Percentiles rank a stretch among this genome's conserved stretches.
Conservation (phyloP, 768 basidiomycete species). For the Cyclocybe aegerita region DNA sequence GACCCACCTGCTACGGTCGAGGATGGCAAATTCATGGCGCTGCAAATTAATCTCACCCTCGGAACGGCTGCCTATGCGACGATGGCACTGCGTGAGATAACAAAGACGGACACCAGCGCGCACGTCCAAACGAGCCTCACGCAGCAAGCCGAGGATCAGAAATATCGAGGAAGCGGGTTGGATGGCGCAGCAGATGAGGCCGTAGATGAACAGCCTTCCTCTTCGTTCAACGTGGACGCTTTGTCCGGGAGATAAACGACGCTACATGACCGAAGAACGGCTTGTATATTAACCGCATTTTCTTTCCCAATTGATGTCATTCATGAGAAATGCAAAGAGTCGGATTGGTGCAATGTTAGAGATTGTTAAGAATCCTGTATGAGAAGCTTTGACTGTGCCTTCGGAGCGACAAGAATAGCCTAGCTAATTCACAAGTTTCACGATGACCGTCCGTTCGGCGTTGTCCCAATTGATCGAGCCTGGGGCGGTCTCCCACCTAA, state of each 20-base stretch:
- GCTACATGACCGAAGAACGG: not conserved
- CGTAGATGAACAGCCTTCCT: conserved; percentile 6
- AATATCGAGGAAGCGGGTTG: conserved; percentile 58
- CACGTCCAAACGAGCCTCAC: conserved; percentile 86
- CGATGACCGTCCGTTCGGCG: conserved; percentile 7
- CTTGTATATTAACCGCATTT: too few relatives aligned
- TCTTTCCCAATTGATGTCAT: too few relatives aligned
- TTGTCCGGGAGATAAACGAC: not conserved
- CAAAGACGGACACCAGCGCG: conserved; percentile 93
- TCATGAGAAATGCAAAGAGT: not conserved
- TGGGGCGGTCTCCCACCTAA: conserved; percentile 3
- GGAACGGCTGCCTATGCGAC: conserved; percentile 96
- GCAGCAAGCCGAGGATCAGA: conserved; percentile 77
- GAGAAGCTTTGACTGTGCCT: not conserved
- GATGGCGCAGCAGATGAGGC: conserved; percentile 30
- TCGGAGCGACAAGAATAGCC: conserved; percentile 2
- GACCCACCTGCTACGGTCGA: conserved; percentile 65
- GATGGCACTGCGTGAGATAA: conserved; percentile 94
- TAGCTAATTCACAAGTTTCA: conserved; percentile 17
- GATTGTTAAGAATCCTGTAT: too few relatives aligned
- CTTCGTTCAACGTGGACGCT: not conserved
- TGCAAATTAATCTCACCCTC: conserved; percentile 83
- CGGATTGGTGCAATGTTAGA: not conserved
- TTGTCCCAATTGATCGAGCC: conserved; percentile 1
- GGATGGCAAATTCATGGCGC: conserved; percentile 82